phyloP scores from a whole-genome alignment of 345 rosid genomes.

The Eucalyptus lansdowneana region DNA sequence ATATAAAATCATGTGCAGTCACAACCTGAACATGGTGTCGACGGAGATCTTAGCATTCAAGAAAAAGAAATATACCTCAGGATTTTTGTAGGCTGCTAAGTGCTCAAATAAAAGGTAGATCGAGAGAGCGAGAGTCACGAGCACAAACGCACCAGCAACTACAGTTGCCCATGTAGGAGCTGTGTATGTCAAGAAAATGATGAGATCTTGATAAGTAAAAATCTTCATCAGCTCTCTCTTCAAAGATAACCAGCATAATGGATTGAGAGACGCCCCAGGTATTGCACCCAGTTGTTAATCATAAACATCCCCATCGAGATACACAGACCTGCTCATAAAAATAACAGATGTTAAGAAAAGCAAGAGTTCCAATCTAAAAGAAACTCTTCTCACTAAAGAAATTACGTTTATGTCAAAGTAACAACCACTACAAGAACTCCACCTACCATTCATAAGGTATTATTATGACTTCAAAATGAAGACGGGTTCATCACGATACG shows the following conservation, averaged over 20 bases:
- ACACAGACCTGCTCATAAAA: not conserved
- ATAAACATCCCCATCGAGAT: not conserved
- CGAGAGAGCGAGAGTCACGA: constrained; percentile 53
- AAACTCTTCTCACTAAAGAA: not conserved
- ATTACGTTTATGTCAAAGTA: not conserved
- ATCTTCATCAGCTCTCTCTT: constrained; percentile 18
- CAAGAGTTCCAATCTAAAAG: not conserved
- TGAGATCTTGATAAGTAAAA: constrained; percentile 4
- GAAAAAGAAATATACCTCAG: constrained; percentile 45
- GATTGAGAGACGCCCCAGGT: not conserved
- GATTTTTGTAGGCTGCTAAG: constrained; percentile 90
- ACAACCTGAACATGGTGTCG: not conserved
- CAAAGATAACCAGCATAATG: constrained; percentile 15
- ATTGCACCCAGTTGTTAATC: not conserved
- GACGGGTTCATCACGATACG: not conserved
- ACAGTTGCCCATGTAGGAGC: constrained; percentile 71
- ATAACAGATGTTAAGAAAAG: not conserved
- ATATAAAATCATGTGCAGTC: not conserved
- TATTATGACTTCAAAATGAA: not conserved
- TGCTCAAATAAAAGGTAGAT: constrained; percentile 86
- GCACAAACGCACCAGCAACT: constrained; percentile 46
- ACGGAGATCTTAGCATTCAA: not conserved
- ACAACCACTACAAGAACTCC: not conserved
- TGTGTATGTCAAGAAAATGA: constrained; percentile 13
- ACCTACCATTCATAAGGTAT: not conserved